A percentile compares a stretch with the other conserved stretches of the same genome.
phyloP scores from a whole-genome alignment of 768 basidiomycete genomes.

The Rubroboletus satanas region DNA sequence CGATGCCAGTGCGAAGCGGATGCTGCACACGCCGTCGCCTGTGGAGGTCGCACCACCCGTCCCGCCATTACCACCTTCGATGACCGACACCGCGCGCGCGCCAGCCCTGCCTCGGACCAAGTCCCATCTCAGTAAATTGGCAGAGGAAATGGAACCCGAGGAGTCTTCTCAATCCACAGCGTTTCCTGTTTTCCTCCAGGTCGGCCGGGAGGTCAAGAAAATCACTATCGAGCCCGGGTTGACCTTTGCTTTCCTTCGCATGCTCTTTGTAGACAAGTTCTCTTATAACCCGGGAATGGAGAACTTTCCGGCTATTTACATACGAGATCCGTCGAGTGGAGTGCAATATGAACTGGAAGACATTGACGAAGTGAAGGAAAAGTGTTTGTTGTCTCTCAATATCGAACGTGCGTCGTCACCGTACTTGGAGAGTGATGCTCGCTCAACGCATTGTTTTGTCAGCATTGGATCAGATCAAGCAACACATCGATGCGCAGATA shows the following conservation, averaged over 20 bases:
- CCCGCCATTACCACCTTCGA: constrained; percentile 47
- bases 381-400: constrained; percentile 84
- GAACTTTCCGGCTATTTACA: constrained; percentile 93
- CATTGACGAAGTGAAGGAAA: constrained; percentile 86
- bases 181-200: constrained; percentile 81
- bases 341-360: constrained; percentile 97
- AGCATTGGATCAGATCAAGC: constrained; percentile 98
- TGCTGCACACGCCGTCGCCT: constrained; percentile 37
- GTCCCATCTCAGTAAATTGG: constrained; percentile 15
- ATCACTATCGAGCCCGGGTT: constrained; percentile 64
- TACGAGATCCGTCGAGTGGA: constrained; percentile 86
- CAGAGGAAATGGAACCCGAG: constrained; percentile 17
- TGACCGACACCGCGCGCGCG: constrained; percentile 36
- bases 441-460: constrained; percentile 8
- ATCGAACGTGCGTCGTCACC: constrained; percentile 80
- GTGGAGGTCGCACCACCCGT: constrained; percentile 34
- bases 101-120: background rate
- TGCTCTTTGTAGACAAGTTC: constrained; percentile 93
- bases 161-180: constrained; percentile 21
- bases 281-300: constrained; percentile 90
- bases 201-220: constrained; percentile 90
- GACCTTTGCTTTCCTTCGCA: constrained; percentile 70
- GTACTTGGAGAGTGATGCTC: constrained; percentile 1
- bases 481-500: constrained; percentile 94
- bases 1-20: constrained; percentile 22